Evolutionary conservation across 192 early-diverging fungal genomes (phyloP), one percentile per base, ranked within the genome.

Genomic region (Jimgerdemannia flammicorona): DNA sequence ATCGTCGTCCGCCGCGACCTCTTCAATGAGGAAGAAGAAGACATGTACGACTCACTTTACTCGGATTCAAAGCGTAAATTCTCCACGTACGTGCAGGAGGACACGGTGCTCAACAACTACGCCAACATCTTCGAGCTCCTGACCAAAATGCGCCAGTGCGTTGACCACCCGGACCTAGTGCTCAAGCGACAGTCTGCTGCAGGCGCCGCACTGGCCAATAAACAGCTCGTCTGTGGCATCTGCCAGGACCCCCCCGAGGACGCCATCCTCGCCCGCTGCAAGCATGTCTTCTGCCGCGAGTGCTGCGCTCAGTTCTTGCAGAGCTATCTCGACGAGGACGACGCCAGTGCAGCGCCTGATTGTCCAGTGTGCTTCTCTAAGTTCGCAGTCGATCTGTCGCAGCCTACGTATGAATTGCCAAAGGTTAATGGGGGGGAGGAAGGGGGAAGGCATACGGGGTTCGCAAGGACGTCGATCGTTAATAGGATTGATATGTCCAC

Each of bases 81-180:
- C 75, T 85, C 86, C 3, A 95, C 93, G 2, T 97, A 95, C 83
- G 91, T 94, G 3, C 85, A 85, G 66, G 84, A 91, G 70, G 90
- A 89, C 9, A 94, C 95, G 0, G 92, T 96, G 39, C 86, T 97
- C 64, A 96, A 96, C 80, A 93, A 97, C 84, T 98, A 97, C 76
- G 95, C 95, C 59, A 93, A 91, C 70, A 96, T 98, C 70, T 97
- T 98, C 80, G 94, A 95, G 81, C 84, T 96, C 9, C 82, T 98
- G 70, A 92, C 87, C 10, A 89, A 93, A 43, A 95, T 98, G 95
- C 81, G 97, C 39, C 90, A 96, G 74, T 93, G 95, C 43, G 93
- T 92, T 44, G 93, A 98, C 84, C 97, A 98, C 79, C 97, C 96
- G 3, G 91, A 91, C 69, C 74, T 95, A 70, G 84, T 94, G 39